Evolutionary conservation across 1,139 yeast species (phyloP).

Genomic region (Debaryomycetaceae sp.): DNA sequence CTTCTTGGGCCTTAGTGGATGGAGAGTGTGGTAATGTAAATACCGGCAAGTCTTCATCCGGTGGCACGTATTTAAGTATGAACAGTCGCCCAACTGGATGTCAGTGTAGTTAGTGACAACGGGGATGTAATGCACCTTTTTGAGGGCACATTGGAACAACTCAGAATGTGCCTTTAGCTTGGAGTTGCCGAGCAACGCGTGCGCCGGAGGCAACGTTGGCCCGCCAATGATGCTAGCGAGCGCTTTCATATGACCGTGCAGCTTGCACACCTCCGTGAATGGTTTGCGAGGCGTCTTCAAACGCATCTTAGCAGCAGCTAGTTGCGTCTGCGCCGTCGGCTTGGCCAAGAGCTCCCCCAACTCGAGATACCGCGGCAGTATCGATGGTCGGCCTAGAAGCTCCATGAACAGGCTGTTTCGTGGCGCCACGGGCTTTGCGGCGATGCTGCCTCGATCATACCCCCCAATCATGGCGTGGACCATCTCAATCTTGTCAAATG

Average conservation of each 20-base stretch:
- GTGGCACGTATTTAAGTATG: conserved; percentile 90
- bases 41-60: conserved; percentile 77
- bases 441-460: too few species aligned
- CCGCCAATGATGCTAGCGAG: conserved; percentile 19
- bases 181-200: conserved; percentile 8
- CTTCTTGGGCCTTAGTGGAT: conserved; percentile 11
- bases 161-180: conserved; percentile 16
- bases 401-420: too few species aligned
- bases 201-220: background rate
- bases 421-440: too few species aligned
- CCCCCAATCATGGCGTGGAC: conserved; percentile 1
- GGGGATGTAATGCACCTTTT: conserved; percentile 60
- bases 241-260: conserved; percentile 37
- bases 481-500: conserved; percentile 1
- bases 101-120: conserved; percentile 57
- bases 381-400: too few species aligned
- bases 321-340: conserved; percentile 26
- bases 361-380: background rate
- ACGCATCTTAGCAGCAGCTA: conserved; percentile 41
- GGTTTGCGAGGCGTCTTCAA: conserved; percentile 33
- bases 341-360: conserved; percentile 16
- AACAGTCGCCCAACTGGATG: conserved; percentile 77
- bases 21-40: conserved; percentile 63
- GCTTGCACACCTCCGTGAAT: conserved; percentile 52
- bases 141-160: conserved; percentile 38